Evolutionary conservation across 169 alveolate genomes (phyloP).

Genomic region (Plasmodium fragile): DNA sequence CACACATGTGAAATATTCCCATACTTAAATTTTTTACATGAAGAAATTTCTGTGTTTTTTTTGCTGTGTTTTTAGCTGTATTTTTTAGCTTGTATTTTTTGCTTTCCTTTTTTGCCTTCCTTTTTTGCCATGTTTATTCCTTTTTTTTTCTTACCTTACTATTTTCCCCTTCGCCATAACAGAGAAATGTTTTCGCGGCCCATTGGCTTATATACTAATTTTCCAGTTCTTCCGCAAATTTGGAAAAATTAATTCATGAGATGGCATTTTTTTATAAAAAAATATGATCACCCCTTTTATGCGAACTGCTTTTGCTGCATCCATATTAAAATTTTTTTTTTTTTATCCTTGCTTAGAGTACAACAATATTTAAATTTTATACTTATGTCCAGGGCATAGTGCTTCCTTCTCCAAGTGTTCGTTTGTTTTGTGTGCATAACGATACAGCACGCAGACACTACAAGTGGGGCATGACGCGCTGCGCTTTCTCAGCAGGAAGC

Average conservation of each 20-base stretch:
- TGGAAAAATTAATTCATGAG: neutral
- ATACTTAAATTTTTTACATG: neutral
- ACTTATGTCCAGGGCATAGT: neutral
- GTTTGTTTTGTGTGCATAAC: neutral
- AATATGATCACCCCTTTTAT: neutral
- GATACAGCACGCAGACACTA: neutral
- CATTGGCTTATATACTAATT: neutral
- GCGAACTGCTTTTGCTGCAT: neutral
- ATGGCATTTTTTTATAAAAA: neutral
- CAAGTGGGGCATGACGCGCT: neutral
- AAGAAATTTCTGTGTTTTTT: neutral
- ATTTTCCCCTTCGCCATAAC: neutral
- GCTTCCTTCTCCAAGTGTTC: neutral
- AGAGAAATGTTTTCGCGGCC: neutral
- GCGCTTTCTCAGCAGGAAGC: neutral
- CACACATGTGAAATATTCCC: slow-evolving; percentile 1
- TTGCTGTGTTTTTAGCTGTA: neutral
- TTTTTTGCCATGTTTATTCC: neutral
- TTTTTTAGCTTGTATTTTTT: neutral
- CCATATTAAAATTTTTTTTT: neutral
- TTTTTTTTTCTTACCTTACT: neutral
- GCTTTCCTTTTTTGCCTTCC: neutral
- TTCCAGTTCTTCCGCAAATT: neutral
- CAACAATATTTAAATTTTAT: neutral
- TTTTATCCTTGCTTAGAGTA: neutral